Percentiles rank a stretch among this genome's conserved stretches.
These are phyloP conservation scores for Sclerotinia sclerotiorum DNA, from an alignment of 2,329 filamentous ascomycete genomes.

Conservation along the genomic window DNA sequence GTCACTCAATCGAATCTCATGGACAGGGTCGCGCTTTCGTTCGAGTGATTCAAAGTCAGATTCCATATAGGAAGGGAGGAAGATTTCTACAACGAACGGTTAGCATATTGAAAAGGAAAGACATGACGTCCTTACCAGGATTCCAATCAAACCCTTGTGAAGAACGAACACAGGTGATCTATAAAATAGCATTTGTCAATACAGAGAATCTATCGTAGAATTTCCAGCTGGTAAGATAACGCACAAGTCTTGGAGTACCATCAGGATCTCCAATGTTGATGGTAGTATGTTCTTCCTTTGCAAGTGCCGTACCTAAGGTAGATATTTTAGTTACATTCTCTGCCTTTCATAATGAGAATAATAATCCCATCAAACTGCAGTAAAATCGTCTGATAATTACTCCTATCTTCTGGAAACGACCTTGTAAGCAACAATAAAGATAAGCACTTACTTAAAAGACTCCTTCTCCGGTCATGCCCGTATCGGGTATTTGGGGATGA, in stretches of 20 bases:
- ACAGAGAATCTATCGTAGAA: conserved; percentile 17
- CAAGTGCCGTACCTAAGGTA: conserved; percentile 64
- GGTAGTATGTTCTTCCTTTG: conserved; percentile 74
- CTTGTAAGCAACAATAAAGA: conserved; percentile 22
- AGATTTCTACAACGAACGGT: conserved; percentile 60
- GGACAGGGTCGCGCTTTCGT: conserved; percentile 71
- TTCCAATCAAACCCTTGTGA: conserved; percentile 84
- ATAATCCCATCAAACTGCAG: conserved; percentile 18
- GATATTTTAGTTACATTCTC: neutral
- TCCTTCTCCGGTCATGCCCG: conserved; percentile 57
- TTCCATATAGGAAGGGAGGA: conserved; percentile 75
- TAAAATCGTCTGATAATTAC: neutral
- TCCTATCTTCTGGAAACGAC: neutral
- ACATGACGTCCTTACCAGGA: conserved; percentile 54
- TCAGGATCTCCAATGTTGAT: conserved; percentile 76
- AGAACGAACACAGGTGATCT: conserved; percentile 79
- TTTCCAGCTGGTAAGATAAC: conserved; percentile 38
- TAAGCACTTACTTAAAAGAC: conserved; percentile 57
- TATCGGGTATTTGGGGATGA: conserved; percentile 43
- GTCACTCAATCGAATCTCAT: conserved; percentile 75
- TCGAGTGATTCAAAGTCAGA: conserved; percentile 74
- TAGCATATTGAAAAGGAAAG: neutral
- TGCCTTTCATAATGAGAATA: conserved; percentile 37
- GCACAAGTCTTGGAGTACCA: conserved; percentile 68
- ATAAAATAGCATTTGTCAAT: conserved; percentile 27